A percentile compares a stretch with the other conserved stretches of the same genome.
Evolutionary conservation across 2,329 filamentous ascomycete species (phyloP).

Genomic region (Pyrenochaeta sp.): DNA sequence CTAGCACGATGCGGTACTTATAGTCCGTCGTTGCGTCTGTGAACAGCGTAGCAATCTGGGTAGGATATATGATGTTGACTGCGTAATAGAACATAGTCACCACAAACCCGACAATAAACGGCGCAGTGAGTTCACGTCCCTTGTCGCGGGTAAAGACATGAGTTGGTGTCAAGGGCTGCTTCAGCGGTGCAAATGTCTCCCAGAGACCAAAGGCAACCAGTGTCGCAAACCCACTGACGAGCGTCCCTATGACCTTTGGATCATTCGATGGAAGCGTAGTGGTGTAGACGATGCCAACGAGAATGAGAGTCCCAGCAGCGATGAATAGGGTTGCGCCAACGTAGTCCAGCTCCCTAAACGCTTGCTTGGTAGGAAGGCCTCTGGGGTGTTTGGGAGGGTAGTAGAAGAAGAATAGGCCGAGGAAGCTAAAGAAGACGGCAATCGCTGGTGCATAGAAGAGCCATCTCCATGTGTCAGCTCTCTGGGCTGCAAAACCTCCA

Average conservation of each 20-base stretch:
- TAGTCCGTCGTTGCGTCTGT: constrained; percentile 48
- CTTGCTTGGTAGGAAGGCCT: constrained; percentile 32
- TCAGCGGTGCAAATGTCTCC: constrained; percentile 40
- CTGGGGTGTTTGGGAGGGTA: constrained; percentile 53
- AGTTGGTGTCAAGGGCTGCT: constrained; percentile 52
- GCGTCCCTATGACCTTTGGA: constrained; percentile 42
- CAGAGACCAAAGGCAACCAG: constrained; percentile 41
- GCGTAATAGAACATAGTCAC: constrained; percentile 64
- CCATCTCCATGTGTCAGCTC: constrained; percentile 54
- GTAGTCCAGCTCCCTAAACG: constrained; percentile 44
- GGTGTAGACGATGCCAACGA: constrained; percentile 48
- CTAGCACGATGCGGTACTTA: constrained; percentile 49
- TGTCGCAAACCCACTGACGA: constrained; percentile 41
- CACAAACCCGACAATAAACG: constrained; percentile 56
- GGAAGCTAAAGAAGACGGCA: constrained; percentile 54
- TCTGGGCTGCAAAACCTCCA: constrained; percentile 53
- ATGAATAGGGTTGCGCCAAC: constrained; percentile 44
- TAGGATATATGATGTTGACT: constrained; percentile 56
- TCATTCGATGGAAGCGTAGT: constrained; percentile 30
- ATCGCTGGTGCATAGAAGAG: constrained; percentile 58
- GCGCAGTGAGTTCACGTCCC: constrained; percentile 59
- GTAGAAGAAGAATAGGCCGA: constrained; percentile 54
- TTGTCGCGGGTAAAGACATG: constrained; percentile 56
- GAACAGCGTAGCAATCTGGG: constrained; percentile 59
- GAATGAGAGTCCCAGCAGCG: constrained; percentile 33